Percentiles rank a stretch among this genome's conserved stretches.
phyloP scores from a whole-genome alignment of 257 asterid species.

The Thymus mandschuricus region DNA sequence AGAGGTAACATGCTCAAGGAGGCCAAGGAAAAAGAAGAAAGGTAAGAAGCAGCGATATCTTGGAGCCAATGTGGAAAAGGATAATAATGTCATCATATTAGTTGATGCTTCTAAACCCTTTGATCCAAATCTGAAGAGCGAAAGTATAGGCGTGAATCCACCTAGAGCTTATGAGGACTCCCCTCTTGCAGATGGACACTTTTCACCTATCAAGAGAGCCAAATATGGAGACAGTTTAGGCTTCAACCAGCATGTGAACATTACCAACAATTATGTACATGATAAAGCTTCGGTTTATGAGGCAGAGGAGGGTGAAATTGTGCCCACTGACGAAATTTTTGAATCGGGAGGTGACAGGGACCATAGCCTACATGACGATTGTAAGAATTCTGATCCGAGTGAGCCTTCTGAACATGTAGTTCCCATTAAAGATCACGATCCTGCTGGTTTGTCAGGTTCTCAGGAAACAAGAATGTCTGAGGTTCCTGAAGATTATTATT shows the following conservation, averaged over 20 bases:
- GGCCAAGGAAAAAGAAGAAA: constrained; percentile 45
- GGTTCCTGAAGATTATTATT: constrained; percentile 27
- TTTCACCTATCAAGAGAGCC: constrained; percentile 23
- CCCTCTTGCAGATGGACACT: constrained; percentile 29
- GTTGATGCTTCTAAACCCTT: constrained; percentile 24
- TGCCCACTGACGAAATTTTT: constrained; percentile 28
- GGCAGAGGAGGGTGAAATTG: constrained; percentile 31
- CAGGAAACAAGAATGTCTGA: constrained; percentile 32
- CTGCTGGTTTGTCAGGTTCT: constrained; percentile 34
- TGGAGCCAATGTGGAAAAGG: constrained; percentile 28
- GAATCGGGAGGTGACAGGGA: constrained; percentile 19
- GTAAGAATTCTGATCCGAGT: constrained; percentile 33
- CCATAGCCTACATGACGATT: constrained; percentile 11
- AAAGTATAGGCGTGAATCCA: constrained; percentile 19
- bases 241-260: constrained; percentile 27
- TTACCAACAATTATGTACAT: constrained; percentile 20
- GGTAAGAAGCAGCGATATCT: constrained; percentile 22
- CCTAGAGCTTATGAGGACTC: constrained; percentile 33
- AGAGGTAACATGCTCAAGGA: constrained; percentile 30
- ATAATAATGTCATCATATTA: constrained; percentile 14
- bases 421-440: constrained; percentile 33
- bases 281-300: constrained; percentile 32
- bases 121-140: constrained; percentile 32
- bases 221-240: constrained; percentile 29
- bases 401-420: constrained; percentile 28